Base-by-base conservation (phyloP, 176 grass and related monocot genomes). In the Melocanna baccifera region DNA sequence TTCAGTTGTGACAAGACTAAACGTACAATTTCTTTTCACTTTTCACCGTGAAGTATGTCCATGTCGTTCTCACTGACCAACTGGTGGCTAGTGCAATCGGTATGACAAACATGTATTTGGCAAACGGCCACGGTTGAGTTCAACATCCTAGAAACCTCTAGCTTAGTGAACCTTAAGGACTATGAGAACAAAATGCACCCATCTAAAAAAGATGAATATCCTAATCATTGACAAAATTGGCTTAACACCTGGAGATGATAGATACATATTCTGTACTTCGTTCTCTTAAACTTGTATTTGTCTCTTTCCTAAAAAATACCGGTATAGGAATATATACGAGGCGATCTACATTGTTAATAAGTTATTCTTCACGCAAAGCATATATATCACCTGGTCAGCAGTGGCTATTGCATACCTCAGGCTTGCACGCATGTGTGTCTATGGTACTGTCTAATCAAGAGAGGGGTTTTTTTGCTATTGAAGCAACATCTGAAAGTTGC, bases 351-450 rank as follows among this genome's bases (percentile, higher is more conserved):
- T 22, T 20, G 16, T 3, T 4, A 58, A 80, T n/a, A 80, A 80
- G 77, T 81, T 66, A 68, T 68, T 87, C 62, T 57, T 61, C 78
- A 69, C 71, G 50, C 61, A 39, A 68, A 40, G 50, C 40, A 82
- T 48, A 47, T 66, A 19, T 28, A 69, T 58, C 66, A 57, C 50
- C 7, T 8, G 16, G 61, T 57, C 8, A 43, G 34, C 7, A 12
- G 22, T 67, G 12, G 62, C 26, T 61, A 12, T 25, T 1, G 9
- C 56, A 25, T 12, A 46, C 62, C 20, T 71, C 63, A 70, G n/a
- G 30, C 16, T 77, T 76, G 79, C 51, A 81, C 47, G 78, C 47
- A 34, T 76, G 18, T 13, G 12, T 47, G 19, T 66, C 68, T n/a
- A 6, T 42, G 43, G 30, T 74, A 66, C 25, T 36, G 6, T 58